Evolutionary conservation across 257 asterid genomes (phyloP), one percentile per base, ranked within the genome.

Genomic region (Agastache rugosa): DNA sequence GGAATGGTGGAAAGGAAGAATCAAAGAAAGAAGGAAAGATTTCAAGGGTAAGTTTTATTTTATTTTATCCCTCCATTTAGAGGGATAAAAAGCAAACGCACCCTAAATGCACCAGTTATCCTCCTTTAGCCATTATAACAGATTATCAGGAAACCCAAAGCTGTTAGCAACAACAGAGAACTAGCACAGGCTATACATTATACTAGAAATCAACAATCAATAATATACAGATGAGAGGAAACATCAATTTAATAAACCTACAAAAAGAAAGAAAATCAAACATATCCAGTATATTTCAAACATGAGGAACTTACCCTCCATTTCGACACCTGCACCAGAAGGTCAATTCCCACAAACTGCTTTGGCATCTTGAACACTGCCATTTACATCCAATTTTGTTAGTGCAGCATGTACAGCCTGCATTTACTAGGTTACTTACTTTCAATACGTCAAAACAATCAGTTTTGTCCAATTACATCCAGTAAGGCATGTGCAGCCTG

Each of bases 331-430:
- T 92, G 98, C 60, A 62, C 25, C 53, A 92, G 92, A 82, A 89
- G 88, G 63, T 82, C 88, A n/a, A 23, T 86, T 85, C 72, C 86
- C 92, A 73, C 98, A 92, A 63, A 95, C 89, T 31, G 86, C 85
- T 85, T 86, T 85, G 77, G 99, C 98, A 83, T 92, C 97, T 82
- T 82, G 88, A 68, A 90, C 75, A 67, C 77, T 83, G 73, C 97
- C 91, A n/a, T n/a, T n/a, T 11, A 93, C 96, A 19, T 66, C 90
- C 77, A 93, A 59, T 80, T 80, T 90, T 48, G 79, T 87, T 69
- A 85, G 63, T 37, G 97, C 98, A 51, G 93, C 88, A 55, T 75
- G 89, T 61, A 91, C 47, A 71, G 97, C 91, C 98, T 93, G 83
- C 82, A 84, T n/a, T 69, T 23, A 72, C 47, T 56, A 56, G 37